Base-by-base conservation (phyloP, 2,329 filamentous ascomycete species). In the Penicillium brasilianum region DNA sequence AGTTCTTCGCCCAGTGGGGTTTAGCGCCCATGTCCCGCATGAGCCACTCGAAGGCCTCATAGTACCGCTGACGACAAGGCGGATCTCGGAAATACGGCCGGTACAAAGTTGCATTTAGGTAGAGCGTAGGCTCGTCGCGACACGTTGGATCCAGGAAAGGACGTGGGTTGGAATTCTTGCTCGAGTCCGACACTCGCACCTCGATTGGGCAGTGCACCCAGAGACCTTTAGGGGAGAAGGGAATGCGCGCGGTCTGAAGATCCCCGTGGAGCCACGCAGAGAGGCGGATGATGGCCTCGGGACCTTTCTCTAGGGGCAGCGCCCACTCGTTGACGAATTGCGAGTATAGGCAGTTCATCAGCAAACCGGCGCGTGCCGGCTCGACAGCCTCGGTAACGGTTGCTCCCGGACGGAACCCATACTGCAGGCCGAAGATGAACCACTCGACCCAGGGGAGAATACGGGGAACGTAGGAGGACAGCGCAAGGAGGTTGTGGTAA, bases 251-350 rank as follows among this genome's bases (percentile, higher is more conserved):
- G 8, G 86, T 84, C 74, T 89, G 88, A 66, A 84, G 80, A 69
- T 95, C 90, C 18, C 86, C 84, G 54, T 91, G 90, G 56, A 99
- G 83, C 95, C 95, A 99, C 51, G 91, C 90, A 41, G 89, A 91
- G 13, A 99, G 84, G 10, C 95, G 88, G 34, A 82, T 85, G 46
- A 99, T 86, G 8, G 92, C 93, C 77, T 97, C 93, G 14, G 94
- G 94, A 0, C 95, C 95, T 67, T 90, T 90, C 65, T 87, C 82
- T 0, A 99, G 83, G 1, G 95, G 94, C 7, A 99, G 85, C 0
- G 94, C 94, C 95, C 95, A 99, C 76, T 99, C 95, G 76, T 99
- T 97, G 66, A 99, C 95, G 71, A 92, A 97, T 74, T 99, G 95
- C n/a, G 91, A 94, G 82, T 97, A 99, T 6, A 98, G 85, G 72